Evolutionary conservation across 768 basidiomycete species (phyloP), one percentile per base, ranked within the genome.

Genomic region (Lactifluus subvellereus): DNA sequence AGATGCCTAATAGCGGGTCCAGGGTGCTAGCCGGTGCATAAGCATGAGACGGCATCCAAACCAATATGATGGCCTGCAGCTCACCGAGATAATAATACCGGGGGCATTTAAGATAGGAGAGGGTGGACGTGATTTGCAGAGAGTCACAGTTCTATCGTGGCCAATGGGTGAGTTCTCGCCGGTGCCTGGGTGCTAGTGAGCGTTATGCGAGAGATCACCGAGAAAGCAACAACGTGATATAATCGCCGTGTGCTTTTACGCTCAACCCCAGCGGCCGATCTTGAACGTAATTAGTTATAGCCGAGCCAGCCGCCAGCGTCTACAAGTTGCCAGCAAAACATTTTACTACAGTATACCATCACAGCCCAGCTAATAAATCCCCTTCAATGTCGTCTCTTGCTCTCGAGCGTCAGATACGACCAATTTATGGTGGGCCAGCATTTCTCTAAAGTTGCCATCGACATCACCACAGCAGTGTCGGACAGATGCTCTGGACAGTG

Each of bases 401-500:
- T 54, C 75, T 87, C 59, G 90, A 93, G 68, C 87, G 91, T 69
- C 91, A 93, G 76, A 83, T 92, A 72, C 86, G 86, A 66, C 89
- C 88, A 65, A 87, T 93, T 72, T 93, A 93, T 72, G 91, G 91
- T 91, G 57, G 68, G 82, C 67, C 47, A 37, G 49, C 42, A 40
- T 13, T 47, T 53, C 30, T 47, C 43, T 18, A 50, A 38, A 20
- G 13, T 22, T 13, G 49, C 56, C 57, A 42, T 51, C 57, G 30
- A 50, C 60, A 33, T 65, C 54, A 61, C 60, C 52, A 59, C 18
- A 58, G n/a, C 61, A 43, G 27, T 35, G 11, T 59, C 55, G 14
- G 13, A 38, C 72, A 94, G 91, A 94, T 80, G 86, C 91, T 51
- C 78, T 94, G 66, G 91, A 94, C 76, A 89, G 84, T 50, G 87